phyloP scores from a whole-genome alignment of 2,329 filamentous ascomycete genomes.

The Penicillium sp. region DNA sequence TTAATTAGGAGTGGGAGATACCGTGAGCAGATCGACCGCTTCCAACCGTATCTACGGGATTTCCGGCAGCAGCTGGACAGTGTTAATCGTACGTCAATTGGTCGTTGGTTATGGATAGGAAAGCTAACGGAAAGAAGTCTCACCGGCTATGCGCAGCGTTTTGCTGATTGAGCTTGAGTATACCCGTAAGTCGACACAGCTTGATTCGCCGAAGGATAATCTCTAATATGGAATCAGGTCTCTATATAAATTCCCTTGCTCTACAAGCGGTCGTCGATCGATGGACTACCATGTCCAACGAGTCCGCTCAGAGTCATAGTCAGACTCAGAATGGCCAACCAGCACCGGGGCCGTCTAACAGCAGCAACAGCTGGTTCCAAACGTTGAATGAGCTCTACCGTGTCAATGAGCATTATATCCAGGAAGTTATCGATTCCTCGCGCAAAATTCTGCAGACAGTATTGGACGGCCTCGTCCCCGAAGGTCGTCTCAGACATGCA shows the following conservation, averaged over 20 bases:
- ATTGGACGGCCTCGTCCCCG: conserved; percentile 58
- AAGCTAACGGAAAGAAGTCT: conserved; percentile 45
- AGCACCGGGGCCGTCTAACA: conserved; percentile 29
- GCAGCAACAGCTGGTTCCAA: conserved; percentile 37
- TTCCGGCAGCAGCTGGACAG: conserved; percentile 83
- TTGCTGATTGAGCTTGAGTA: conserved; percentile 95
- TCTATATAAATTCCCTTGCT: conserved; percentile 92
- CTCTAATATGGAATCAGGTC: conserved; percentile 31
- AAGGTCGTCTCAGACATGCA: conserved; percentile 60
- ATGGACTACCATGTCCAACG: conserved; percentile 69
- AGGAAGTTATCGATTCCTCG: conserved; percentile 62
- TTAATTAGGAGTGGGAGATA: conserved; percentile 87
- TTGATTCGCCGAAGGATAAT: not conserved
- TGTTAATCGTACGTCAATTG: conserved; percentile 54
- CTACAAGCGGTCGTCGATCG: conserved; percentile 93
- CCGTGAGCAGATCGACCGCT: conserved; percentile 74
- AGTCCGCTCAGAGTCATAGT: conserved; percentile 35
- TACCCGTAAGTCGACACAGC: conserved; percentile 60
- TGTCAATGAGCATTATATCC: conserved; percentile 62
- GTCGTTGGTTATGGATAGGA: not conserved
- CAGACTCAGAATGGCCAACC: conserved; percentile 31
- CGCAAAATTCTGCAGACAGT: conserved; percentile 61
- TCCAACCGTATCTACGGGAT: conserved; percentile 72
- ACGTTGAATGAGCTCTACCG: conserved; percentile 52
- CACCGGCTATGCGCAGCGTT: conserved; percentile 66